Evolutionary conservation across 2,329 filamentous ascomycete genomes (phyloP).

Genomic region (Tolypocladium album): DNA sequence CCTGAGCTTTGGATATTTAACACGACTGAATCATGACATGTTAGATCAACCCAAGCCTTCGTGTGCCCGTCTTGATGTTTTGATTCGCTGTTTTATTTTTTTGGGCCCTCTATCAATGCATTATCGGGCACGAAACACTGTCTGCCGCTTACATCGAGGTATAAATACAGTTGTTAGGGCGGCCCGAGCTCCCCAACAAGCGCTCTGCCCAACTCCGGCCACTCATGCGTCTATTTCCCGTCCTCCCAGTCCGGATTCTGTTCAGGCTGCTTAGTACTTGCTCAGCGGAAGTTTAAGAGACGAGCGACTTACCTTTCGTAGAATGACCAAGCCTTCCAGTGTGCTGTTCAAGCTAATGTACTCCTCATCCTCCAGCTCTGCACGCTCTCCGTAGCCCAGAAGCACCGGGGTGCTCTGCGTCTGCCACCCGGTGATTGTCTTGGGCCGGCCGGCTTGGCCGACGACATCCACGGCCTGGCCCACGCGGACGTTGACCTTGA

Average conservation of each 20-base stretch:
- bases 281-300: neutral
- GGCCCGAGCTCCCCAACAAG: neutral
- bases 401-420: conserved; percentile 98
- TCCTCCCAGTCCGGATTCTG: conserved; percentile 30
- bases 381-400: conserved; percentile 86
- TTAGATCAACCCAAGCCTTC: neutral
- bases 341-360: conserved; percentile 88
- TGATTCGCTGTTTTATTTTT: conserved; percentile 8
- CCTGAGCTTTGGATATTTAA: neutral
- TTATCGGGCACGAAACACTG: neutral
- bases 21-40: neutral
- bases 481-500: conserved; percentile 92
- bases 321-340: conserved; percentile 87
- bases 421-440: conserved; percentile 99
- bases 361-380: conserved; percentile 94
- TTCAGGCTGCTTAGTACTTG: conserved; percentile 6
- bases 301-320: conserved; percentile 69
- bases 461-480: conserved; percentile 98
- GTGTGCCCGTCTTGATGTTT: neutral
- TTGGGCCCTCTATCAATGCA: conserved; percentile 15
- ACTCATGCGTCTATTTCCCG: conserved; percentile 19
- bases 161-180: conserved; percentile 13
- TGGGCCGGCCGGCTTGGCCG: conserved; percentile 89
- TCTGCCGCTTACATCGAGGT: conserved; percentile 7
- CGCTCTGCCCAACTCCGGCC: neutral